phyloP scores from a whole-genome alignment of 495 filamentous ascomycete species.

The Neurospora terricola region DNA sequence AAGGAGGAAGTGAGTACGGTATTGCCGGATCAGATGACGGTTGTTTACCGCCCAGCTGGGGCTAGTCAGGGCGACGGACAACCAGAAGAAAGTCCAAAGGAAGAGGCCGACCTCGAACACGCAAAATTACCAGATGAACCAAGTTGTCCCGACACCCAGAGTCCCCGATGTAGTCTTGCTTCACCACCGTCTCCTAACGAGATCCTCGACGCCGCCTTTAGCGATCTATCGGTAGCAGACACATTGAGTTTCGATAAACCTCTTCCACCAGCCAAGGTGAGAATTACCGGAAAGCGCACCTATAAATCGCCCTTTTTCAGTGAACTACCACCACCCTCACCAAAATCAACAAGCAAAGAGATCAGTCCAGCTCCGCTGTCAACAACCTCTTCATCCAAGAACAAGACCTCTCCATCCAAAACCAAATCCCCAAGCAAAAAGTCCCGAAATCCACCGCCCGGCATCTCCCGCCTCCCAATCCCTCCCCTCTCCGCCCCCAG shows the following conservation, averaged over 20 bases:
- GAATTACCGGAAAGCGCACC: background rate
- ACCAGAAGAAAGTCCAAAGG: background rate
- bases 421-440: slow-evolving; percentile 3
- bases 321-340: slow-evolving; percentile 5
- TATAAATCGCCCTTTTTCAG: slow-evolving; percentile 35
- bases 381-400: background rate
- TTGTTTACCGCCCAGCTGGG: background rate
- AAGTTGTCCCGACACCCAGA: background rate
- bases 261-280: slow-evolving; percentile 6
- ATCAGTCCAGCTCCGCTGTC: slow-evolving; percentile 7
- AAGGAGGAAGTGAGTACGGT: background rate
- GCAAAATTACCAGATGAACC: background rate
- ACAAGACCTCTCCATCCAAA: background rate
- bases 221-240: background rate
- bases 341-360: background rate
- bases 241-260: background rate
- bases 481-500: slow-evolving; percentile 49
- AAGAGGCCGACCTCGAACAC: background rate
- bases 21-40: background rate
- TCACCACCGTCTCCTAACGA: background rate
- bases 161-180: background rate
- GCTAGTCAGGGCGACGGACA: background rate
- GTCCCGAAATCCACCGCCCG: slow-evolving; percentile 25
- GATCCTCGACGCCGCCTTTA: background rate
- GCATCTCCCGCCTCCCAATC: slow-evolving; percentile 59